Evolutionary conservation across 257 asterid species (phyloP), one percentile per base, ranked within the genome.

Genomic region (Petunia secreta): DNA sequence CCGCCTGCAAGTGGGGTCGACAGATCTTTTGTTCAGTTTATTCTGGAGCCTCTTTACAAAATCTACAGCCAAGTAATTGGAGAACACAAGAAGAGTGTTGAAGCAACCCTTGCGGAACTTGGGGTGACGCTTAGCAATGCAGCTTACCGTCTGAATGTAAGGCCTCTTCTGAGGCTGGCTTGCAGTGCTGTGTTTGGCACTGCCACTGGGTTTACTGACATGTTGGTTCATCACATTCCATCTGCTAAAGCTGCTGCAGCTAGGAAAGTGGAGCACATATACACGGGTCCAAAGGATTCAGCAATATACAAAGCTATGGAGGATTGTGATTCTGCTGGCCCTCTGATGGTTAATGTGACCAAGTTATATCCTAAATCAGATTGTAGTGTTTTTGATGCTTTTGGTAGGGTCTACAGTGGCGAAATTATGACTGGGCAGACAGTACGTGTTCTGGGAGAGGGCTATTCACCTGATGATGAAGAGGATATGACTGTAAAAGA

Each of bases 1-100:
- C 98, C 81, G 16, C 98, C 98, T 48, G 84, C 90, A 63, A 83
- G 88, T 83, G 98, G 98, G 74, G 94, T 85, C 11, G 99, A 96
- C 60, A 88, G 98, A 81, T 89, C 99, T 66, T 96, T 96, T 85
- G 98, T 96, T 75, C 98, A 96, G 87, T 93, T 96, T 84, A 89
- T 96, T 63, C 98, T 96, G 0, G 98, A 96, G 66, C 99, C 99
- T 40, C 97, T 96, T 60, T 96, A 96, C 82, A 94, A 96, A 86
- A 75, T 96, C 15, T 96, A 96, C 71, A 94, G 99, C 84, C 98
- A 96, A 90, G 99, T 94, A 82, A 87, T 96, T 78, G 98, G 99
- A 80, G 99, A 96, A 84, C 99, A 96, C 78, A 96, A 96, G 83
- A 96, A 96, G 89, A 92, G 97, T 69, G 99, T 94, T 85, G 99